phyloP scores from a whole-genome alignment of 371 early-diverging fungal genomes.

The Lichtheimia ornata region DNA sequence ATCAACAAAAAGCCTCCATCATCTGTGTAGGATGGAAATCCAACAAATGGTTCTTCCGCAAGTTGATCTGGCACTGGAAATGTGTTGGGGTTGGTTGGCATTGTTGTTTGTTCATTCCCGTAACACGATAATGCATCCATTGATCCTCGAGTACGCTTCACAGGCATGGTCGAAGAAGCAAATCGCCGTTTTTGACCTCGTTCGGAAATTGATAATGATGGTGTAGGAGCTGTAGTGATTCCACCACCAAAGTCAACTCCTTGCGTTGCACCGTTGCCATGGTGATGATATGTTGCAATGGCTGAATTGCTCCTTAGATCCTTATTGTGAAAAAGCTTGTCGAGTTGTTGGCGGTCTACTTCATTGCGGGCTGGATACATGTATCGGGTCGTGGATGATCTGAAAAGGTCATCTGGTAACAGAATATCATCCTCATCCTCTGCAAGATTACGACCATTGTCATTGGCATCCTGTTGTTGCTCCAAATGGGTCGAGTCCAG shows the following conservation, averaged over 20 bases:
- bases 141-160: neutral
- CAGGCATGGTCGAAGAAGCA: neutral
- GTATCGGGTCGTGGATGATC: neutral
- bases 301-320: constrained; percentile 9
- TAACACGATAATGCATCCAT: neutral
- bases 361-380: constrained; percentile 9
- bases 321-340: constrained; percentile 19
- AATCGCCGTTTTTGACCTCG: neutral
- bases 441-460: too few relatives aligned
- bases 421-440: neutral
- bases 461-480: neutral
- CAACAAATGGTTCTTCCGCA: too few relatives aligned
- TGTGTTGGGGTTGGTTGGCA: constrained; percentile 1
- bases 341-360: constrained; percentile 19
- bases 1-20: too few relatives aligned
- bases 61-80: neutral
- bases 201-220: neutral
- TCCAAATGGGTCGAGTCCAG: neutral
- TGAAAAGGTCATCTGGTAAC: neutral
- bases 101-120: constrained; percentile 1
- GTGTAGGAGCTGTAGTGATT: neutral
- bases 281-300: neutral
- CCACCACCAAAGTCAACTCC: neutral
- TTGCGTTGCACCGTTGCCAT: neutral
- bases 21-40: too few relatives aligned